Percentiles rank a stretch among this genome's conserved stretches.
Evolutionary conservation across 768 basidiomycete species (phyloP).

Genomic region (Termitomyces sp.): DNA sequence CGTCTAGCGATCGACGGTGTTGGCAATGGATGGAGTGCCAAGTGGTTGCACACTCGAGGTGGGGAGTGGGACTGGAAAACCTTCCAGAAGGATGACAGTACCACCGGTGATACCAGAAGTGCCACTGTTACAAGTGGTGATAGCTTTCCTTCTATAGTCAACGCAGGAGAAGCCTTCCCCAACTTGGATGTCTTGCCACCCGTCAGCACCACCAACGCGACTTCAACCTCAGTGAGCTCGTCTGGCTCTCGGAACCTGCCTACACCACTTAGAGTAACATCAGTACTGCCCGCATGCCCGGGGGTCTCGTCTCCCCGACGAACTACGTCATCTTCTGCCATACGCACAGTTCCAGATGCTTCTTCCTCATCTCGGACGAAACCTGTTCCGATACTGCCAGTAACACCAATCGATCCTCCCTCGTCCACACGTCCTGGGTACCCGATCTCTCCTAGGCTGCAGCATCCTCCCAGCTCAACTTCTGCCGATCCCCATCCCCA

Average conservation of each 20-base stretch:
- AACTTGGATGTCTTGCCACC: constrained; percentile 25
- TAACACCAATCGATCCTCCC: constrained; percentile 27
- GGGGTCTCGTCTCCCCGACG: constrained; percentile 19
- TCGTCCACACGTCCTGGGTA: constrained; percentile 32
- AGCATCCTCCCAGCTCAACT: constrained; percentile 24
- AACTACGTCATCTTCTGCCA: constrained; percentile 15
- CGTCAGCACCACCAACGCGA: constrained; percentile 13
- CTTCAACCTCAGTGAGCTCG: constrained; percentile 14
- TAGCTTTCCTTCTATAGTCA: constrained; percentile 28
- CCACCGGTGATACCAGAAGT: constrained; percentile 36
- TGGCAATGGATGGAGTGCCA: constrained; percentile 62
- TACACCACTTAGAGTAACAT: constrained; percentile 1
- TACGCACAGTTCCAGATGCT: constrained; percentile 11
- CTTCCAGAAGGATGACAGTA: constrained; percentile 37
- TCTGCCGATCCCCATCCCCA: constrained; percentile 67
- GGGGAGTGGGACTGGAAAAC: constrained; percentile 73
- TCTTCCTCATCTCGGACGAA: constrained; percentile 30
- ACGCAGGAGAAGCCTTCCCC: constrained; percentile 22
- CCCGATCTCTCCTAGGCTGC: constrained; percentile 42
- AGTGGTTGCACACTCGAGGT: constrained; percentile 43
- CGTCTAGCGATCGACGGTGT: constrained; percentile 61
- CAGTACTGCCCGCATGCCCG: constrained; percentile 8
- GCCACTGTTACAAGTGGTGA: constrained; percentile 48
- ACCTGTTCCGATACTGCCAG: constrained; percentile 32
- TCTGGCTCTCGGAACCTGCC: constrained; percentile 5